These are phyloP conservation scores for Neonothopanus nambi DNA, from an alignment of 1,284 basidiomycete genomes.

Conservation along the genomic window DNA sequence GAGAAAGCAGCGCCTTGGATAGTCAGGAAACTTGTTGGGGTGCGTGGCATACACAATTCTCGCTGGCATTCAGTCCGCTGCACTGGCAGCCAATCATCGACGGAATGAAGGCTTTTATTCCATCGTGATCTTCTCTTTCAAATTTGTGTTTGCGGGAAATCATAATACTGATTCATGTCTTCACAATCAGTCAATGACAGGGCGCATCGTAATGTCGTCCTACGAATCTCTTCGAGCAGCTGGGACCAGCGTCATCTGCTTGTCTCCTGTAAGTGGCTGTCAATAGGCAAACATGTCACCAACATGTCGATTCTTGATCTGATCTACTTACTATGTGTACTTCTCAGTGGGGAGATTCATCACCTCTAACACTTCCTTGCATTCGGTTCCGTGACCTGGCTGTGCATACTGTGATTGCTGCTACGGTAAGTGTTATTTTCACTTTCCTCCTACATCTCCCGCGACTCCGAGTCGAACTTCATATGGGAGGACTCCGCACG, in stretches of 20 bases:
- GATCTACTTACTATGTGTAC: too few relatives aligned
- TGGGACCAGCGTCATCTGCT: conserved; percentile 59
- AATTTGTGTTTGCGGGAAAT: not conserved
- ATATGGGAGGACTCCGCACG: too few relatives aligned
- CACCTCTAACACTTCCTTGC: conserved; percentile 62
- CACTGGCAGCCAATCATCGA: too few relatives aligned
- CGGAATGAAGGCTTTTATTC: not conserved
- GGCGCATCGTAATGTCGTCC: conserved; percentile 64
- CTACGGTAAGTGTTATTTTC: conserved; percentile 44
- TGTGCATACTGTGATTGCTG: conserved; percentile 60
- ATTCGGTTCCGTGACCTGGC: conserved; percentile 64
- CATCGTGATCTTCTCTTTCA: too few relatives aligned
- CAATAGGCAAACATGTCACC: not conserved
- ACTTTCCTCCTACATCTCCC: too few relatives aligned
- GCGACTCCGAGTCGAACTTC: too few relatives aligned
- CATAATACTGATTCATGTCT: conserved; percentile 8
- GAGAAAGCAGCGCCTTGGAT: conserved; percentile 65
- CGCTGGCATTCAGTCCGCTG: conserved; percentile 1
- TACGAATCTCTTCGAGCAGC: conserved; percentile 62
- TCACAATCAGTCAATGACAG: conserved; percentile 62
- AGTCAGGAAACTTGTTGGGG: conserved; percentile 61
- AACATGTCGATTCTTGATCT: not conserved
- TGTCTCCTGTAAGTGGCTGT: conserved; percentile 56
- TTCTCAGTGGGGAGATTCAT: conserved; percentile 63
- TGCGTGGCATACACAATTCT: conserved; percentile 36